Evolutionary conservation across 1,284 basidiomycete species (phyloP), one percentile per base, ranked within the genome.

Genomic region (Sporisorium exsertum): DNA sequence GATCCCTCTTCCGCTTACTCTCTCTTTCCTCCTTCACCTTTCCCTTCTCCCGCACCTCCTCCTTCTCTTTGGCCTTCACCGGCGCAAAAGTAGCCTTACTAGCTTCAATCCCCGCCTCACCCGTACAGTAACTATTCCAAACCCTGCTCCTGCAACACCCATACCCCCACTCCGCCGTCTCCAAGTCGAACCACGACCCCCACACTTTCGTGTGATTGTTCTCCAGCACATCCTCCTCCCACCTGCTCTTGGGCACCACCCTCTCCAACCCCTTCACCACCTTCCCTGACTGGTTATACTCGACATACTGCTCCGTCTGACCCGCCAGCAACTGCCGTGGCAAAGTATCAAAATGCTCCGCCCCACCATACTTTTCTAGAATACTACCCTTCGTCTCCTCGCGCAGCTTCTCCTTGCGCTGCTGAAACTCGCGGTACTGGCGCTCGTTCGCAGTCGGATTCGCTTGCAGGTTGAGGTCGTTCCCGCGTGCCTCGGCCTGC

Each of bases 301-400:
- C 97, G 51, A 98, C 93, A 78, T 99, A 99, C 72, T 95, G 90
- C 86, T 99, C 97, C 35, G 95, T 96, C 87, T 98, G 96, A 0
- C 97, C 97, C 68, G 91, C 91, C 42, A 94, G 86, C 37, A 99
- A 88, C 87, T 99, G 96, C 82, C 91, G 92, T 10, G 97, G 94
- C 10, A 91, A 91, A 40, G 89, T 90, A 86, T 95, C 91, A 66
- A 99, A 89, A 86, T 97, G 96, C 86, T 97, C 89, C 79, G 92
- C 96, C 35, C 97, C 97, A 58, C 97, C 97, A 78, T 99, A 99
- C 86, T 91, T 93, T 29, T 84, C 83, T 15, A 85, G 55, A 10
- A 85, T 81, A 51, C 73, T 79, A 5, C 72, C 90, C 87, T 96
- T 94, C 47, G 90, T 93, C 43, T 91, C 90, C 79, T 94, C 93